Evolutionary conservation across 73 alveolate species (phyloP).

Genomic region (Tetrahymena elliotti): DNA sequence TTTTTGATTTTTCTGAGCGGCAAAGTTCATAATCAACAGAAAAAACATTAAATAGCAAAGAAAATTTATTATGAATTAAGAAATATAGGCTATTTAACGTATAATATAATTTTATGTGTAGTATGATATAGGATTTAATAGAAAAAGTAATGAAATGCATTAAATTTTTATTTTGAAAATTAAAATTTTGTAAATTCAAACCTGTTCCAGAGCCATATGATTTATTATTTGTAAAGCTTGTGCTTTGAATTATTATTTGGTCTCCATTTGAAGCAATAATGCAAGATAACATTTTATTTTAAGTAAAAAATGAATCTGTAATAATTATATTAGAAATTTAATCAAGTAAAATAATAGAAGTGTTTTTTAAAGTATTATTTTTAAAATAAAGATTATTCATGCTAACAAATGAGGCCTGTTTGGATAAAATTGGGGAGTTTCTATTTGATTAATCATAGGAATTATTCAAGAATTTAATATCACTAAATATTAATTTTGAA

Average conservation of each 20-base stretch:
- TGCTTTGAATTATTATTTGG: too few species aligned
- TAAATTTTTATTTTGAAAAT: not conserved
- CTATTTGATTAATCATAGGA: not conserved
- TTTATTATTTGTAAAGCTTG: not conserved
- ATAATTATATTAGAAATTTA: not conserved
- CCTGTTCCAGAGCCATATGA: not conserved
- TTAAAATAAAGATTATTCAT: not conserved
- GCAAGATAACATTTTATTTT: not conserved
- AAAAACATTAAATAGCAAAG: not conserved
- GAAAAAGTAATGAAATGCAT: not conserved
- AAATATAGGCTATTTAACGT: not conserved
- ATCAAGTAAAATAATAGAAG: not conserved
- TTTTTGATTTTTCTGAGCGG: not conserved
- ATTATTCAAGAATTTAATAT: not conserved
- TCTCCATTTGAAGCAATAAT: not conserved
- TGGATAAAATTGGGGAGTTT: not conserved
- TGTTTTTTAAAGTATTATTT: not conserved
- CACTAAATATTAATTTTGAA: not conserved
- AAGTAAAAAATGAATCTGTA: not conserved
- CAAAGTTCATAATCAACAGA: not conserved
- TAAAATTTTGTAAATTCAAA: too few species aligned
- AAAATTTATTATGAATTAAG: not conserved
- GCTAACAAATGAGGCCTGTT: not conserved
- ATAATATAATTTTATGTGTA: not conserved
- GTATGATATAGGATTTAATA: not conserved